Conservation (phyloP, 331 rosid species). For the Quercus tomentella region DNA sequence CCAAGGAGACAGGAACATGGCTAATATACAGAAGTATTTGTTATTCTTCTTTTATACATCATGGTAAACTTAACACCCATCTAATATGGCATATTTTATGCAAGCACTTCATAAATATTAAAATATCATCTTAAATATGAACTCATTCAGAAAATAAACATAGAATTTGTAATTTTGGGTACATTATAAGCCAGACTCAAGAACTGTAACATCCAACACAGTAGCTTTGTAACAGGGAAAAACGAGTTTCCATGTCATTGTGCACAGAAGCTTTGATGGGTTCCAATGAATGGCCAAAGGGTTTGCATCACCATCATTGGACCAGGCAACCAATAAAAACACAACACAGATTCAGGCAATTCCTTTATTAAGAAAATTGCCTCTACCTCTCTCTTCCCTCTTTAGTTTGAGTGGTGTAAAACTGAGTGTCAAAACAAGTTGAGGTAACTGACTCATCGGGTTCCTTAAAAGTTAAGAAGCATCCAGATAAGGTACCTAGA, state of each 20-base stretch:
- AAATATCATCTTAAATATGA: not conserved
- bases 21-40: not conserved
- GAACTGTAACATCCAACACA: not conserved
- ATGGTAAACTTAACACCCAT: not conserved
- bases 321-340: not conserved
- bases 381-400: not conserved
- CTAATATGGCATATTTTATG: not conserved
- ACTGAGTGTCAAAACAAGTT: not conserved
- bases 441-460: not conserved
- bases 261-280: not conserved
- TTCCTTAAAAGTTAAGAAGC: conserved; percentile 2
- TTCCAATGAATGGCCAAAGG: not conserved
- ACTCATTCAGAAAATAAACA: not conserved
- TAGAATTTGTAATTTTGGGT: not conserved
- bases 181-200: not conserved
- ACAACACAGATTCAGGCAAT: not conserved
- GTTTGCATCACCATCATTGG: not conserved
- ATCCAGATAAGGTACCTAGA: not conserved
- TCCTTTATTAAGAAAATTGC: not conserved
- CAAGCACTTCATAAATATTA: too few relatives aligned
- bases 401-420: not conserved
- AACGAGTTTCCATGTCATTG: not conserved
- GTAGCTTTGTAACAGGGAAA: not conserved
- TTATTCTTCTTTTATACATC: not conserved
- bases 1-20: not conserved